These are phyloP conservation scores for Cardamine resedifolia DNA, from an alignment of 345 rosid genomes.

Conservation along the genomic window DNA sequence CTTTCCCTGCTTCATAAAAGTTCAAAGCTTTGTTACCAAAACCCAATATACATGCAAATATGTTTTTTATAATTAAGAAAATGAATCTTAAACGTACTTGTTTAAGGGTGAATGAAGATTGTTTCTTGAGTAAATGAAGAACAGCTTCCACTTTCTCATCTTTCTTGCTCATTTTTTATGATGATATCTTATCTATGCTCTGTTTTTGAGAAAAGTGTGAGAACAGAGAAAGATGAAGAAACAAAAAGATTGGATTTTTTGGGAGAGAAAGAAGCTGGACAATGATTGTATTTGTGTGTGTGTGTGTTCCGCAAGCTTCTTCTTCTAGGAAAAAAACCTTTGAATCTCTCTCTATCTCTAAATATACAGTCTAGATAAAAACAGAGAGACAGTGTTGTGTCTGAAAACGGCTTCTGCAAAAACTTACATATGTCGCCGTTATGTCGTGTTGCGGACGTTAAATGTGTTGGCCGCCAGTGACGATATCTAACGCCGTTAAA, in stretches of 20 bases:
- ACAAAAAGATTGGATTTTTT: neutral
- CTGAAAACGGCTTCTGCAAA: slow-evolving; percentile 25
- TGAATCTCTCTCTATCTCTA: neutral
- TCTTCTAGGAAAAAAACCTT: neutral
- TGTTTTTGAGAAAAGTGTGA: neutral
- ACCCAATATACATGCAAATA: slow-evolving; percentile 12
- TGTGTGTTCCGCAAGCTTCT: slow-evolving; percentile 26
- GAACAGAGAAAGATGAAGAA: slow-evolving; percentile 4
- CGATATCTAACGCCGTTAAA: slow-evolving; percentile 27
- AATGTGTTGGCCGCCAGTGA: slow-evolving; percentile 22
- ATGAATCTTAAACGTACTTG: slow-evolving; percentile 47
- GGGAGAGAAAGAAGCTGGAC: slow-evolving; percentile 13
- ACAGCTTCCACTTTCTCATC: slow-evolving; percentile 71
- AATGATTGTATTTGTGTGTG: neutral
- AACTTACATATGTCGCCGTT: slow-evolving; percentile 34
- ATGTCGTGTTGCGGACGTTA: slow-evolving; percentile 35
- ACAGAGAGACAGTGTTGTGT: slow-evolving; percentile 16
- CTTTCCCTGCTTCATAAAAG: slow-evolving; percentile 54
- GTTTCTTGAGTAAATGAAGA: slow-evolving; percentile 62
- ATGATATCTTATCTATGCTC: neutral
- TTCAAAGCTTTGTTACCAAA: neutral
- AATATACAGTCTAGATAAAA: slow-evolving; percentile 1
- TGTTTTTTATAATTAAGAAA: neutral
- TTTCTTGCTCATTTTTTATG: slow-evolving; percentile 65
- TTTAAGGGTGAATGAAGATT: slow-evolving; percentile 70